Base-by-base conservation (phyloP, 2,329 filamentous ascomycete genomes). In the Ophiosphaerella herpotricha region DNA sequence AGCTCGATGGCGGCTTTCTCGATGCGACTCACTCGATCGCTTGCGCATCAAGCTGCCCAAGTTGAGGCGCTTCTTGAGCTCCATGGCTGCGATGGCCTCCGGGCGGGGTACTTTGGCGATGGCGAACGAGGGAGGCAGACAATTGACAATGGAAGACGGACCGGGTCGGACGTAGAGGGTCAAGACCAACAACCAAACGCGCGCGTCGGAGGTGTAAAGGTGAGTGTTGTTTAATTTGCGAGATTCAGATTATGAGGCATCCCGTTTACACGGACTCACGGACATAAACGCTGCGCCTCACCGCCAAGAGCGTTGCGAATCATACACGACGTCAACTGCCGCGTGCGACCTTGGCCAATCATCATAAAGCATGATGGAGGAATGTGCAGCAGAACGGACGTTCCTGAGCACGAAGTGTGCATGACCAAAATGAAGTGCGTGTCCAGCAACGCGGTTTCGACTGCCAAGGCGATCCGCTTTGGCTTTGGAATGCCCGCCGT, bases 1-100 rank as follows among this genome's bases (percentile, higher is more conserved):
- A 18, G 35, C 18, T 12, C 23, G 8, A 23, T 18, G 24, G 45
- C 26, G 33, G 46, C 31, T 26, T 36, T 24, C 47, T 38, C 12
- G 46, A 39, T 18, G 36, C 33, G 47, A 56, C 59, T 59, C 57
- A 68, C 65, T 57, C 37, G 57, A 61, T 21, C 64, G 61, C 43
- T 64, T 66, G 61, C 64, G 70, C 56, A 72, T 69, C 50, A 74
- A 54, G 59, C 66, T 71, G 45, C 68, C 68, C 38, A 72, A 41
- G 26, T 66, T 69, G 40, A 74, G 58, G 55, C 66, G 68, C 67
- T 73, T 73, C 61, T 72, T 72, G 61, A 74, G 65, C 43, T 68
- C 72, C 72, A 74, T 74, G 53, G 50, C 53, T 52, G 59, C 44
- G 41, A 37, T 29, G 33, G 39, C 45, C 42, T 38, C 32, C 43